Conservation (phyloP, 768 basidiomycete genomes). For the Sutorius australiensis region DNA sequence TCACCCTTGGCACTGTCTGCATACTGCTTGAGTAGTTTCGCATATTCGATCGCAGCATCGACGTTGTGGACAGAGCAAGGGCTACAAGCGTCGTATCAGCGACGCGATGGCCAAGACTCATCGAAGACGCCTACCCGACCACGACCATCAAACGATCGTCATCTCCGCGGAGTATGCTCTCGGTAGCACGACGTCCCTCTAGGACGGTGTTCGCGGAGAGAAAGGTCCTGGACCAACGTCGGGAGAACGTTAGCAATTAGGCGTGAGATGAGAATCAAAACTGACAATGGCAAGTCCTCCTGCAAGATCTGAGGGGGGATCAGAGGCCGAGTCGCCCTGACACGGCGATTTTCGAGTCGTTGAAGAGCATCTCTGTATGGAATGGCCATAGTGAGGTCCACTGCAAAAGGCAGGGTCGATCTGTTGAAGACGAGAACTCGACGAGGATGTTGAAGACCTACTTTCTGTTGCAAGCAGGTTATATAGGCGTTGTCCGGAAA, state of each 20-base stretch:
- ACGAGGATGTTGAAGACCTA: slow-evolving; percentile 6
- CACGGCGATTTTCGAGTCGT: slow-evolving; percentile 82
- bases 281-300: slow-evolving; percentile 87
- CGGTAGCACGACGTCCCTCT: slow-evolving; percentile 74
- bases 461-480: slow-evolving; percentile 11
- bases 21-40: slow-evolving; percentile 71
- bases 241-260: neutral
- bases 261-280: neutral
- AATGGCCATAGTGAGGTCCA: slow-evolving; percentile 60
- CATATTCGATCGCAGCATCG: slow-evolving; percentile 84
- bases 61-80: slow-evolving; percentile 95
- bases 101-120: neutral
- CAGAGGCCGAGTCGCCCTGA: slow-evolving; percentile 81
- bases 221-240: slow-evolving; percentile 51
- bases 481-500: slow-evolving; percentile 13
- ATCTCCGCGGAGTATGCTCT: slow-evolving; percentile 75
- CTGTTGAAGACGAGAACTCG: slow-evolving; percentile 18
- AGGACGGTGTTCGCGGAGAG: slow-evolving; percentile 84
- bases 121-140: slow-evolving; percentile 58
- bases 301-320: slow-evolving; percentile 94
- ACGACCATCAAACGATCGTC: slow-evolving; percentile 94
- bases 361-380: slow-evolving; percentile 75
- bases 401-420: slow-evolving; percentile 12
- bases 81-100: slow-evolving; percentile 34
- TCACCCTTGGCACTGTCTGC: slow-evolving; percentile 80